Percentiles rank a stretch among this genome's conserved stretches.
Conservation (phyloP, 371 early-diverging fungal genomes). For the Mucor circinelloides region DNA sequence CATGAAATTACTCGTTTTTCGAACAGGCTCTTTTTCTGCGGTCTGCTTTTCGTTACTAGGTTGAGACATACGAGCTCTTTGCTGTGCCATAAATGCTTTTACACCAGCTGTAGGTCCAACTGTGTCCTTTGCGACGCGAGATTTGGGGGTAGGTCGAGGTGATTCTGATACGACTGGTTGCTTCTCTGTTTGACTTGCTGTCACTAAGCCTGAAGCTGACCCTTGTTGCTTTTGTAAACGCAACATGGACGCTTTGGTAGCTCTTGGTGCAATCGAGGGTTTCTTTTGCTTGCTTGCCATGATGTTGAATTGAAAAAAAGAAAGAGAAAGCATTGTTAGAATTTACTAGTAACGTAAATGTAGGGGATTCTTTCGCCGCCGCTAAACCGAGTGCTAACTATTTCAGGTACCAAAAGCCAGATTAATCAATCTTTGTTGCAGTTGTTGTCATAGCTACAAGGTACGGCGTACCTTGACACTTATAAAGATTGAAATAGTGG, state of each 20-base stretch:
- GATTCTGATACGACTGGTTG: not conserved
- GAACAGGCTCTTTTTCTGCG: constrained; percentile 2
- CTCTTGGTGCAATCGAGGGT: constrained; percentile 31
- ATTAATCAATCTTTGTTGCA: no score
- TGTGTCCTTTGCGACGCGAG: not conserved
- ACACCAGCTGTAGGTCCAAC: constrained; percentile 39
- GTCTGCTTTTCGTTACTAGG: not conserved
- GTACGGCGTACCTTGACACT: no score
- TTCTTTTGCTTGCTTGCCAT: constrained; percentile 12
- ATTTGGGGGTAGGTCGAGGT: not conserved
- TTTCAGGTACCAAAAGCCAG: not conserved
- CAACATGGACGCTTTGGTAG: constrained; percentile 41
- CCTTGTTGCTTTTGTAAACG: constrained; percentile 22
- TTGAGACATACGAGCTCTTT: constrained; percentile 34
- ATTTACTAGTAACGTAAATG: not conserved
- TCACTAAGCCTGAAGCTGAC: not conserved
- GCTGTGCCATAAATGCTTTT: constrained; percentile 49
- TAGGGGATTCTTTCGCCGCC: not conserved
- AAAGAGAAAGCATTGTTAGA: not conserved
- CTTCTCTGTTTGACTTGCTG: not conserved
- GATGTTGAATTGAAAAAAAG: not conserved
- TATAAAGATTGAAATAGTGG: no score
- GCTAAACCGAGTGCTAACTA: not conserved
- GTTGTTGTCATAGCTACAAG: no score
- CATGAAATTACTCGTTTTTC: constrained; percentile 20